Conservation (phyloP, 345 rosid genomes). For the Clausena lansium region DNA sequence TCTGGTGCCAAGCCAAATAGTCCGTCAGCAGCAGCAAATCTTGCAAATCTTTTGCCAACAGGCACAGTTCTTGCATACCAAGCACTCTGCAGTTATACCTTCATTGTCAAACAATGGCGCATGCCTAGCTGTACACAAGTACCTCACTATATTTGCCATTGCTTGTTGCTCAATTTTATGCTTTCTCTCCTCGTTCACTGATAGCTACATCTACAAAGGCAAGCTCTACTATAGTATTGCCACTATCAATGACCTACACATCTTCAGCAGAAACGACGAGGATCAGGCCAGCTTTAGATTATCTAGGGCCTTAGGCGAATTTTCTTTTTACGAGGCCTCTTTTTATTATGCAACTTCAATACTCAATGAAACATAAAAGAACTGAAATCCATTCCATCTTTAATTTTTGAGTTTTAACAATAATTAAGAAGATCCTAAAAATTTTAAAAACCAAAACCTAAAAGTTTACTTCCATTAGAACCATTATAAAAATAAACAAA, state of each 20-base stretch:
- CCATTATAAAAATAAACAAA: no score
- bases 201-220: slow-evolving; percentile 37
- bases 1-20: no score
- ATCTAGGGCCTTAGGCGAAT: no score
- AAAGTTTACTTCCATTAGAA: no score
- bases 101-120: slow-evolving; percentile 48
- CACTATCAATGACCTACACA: slow-evolving; percentile 26
- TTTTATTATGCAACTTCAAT: no score
- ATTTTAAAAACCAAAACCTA: no score
- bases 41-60: slow-evolving; percentile 55
- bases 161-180: slow-evolving; percentile 26
- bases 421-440: no score
- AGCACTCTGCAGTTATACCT: slow-evolving; percentile 39
- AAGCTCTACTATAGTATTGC: slow-evolving; percentile 48
- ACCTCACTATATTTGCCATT: slow-evolving; percentile 36
- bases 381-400: no score
- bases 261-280: slow-evolving; percentile 26
- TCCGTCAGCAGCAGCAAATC: slow-evolving; percentile 39
- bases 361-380: no score
- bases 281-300: no score
- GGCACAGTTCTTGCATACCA: slow-evolving; percentile 52
- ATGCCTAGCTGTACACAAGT: slow-evolving; percentile 28
- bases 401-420: no score
- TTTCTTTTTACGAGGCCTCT: no score
- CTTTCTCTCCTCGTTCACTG: slow-evolving; percentile 52